Evolutionary conservation across 2,329 filamentous ascomycete species (phyloP), one percentile per base, ranked within the genome.

Genomic region (Colletotrichum euphorbiae): DNA sequence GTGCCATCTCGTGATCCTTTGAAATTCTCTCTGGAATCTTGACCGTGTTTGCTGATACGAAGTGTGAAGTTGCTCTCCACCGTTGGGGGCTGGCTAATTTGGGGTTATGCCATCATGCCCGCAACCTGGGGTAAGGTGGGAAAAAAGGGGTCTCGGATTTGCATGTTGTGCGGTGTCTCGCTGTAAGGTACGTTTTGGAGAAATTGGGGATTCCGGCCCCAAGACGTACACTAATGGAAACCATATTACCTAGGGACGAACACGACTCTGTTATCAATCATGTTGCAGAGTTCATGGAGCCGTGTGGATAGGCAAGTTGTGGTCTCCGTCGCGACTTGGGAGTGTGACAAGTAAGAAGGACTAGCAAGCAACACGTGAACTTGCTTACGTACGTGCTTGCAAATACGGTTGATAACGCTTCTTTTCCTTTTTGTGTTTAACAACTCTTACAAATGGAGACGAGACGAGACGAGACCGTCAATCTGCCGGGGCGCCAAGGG

Each of bases 1-100:
- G 17, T 48, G 61, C 54, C 65, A 56, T 65, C 65, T 65, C 65
- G 61, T 68, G 65, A 68, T 68, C 54, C 63, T 40, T 59, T 52
- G 19, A 38, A 38, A 28, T 28, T 55, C 62, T 58, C 48, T 50
- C 58, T 38, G 12, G 13, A 17, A 50, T 17, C 51, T 56, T 19
- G 50, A 36, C 43, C 38, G 43, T 52, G 33, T 52, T 58, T 40
- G 61, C 46, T 28, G 6, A 28, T 28, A 28, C 6, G 28, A 2
- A 28, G 24, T 19, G 13, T 50, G n/a, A 24, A 33, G 5, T 38
- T 45, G 19, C 11, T 38, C 11, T 38, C 36, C 36, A 12, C 36
- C 36, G 36, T 12, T 48, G 52, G 19, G 19, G 42, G 24, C 15
- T 15, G 8, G 28, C 8, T 12, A 21, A 33, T 28, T 7, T 28